These are phyloP conservation scores for Talaromyces sp. DNA, from an alignment of 2,329 filamentous ascomycete genomes.

Conservation along the genomic window DNA sequence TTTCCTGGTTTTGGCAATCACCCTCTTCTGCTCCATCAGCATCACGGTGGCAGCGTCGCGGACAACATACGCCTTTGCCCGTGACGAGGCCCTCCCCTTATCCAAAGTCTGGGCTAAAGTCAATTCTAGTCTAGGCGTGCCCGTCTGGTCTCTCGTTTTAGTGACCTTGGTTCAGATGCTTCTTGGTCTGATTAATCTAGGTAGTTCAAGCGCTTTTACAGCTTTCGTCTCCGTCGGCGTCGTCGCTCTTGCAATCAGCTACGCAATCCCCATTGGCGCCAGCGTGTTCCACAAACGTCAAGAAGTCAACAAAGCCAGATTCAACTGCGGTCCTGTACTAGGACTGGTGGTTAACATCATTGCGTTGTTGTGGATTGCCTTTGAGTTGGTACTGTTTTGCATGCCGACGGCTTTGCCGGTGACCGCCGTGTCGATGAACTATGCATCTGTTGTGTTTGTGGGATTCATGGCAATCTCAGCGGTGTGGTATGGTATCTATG, in stretches of 20 bases:
- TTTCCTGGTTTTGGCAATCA: slow-evolving; percentile 48
- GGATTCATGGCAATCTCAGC: slow-evolving; percentile 50
- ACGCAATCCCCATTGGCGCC: slow-evolving; percentile 53
- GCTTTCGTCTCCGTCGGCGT: slow-evolving; percentile 53
- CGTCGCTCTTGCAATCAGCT: slow-evolving; percentile 52
- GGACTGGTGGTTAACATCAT: slow-evolving; percentile 45
- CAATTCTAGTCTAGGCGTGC: slow-evolving; percentile 33
- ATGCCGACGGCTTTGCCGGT: slow-evolving; percentile 52
- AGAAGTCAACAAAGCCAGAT: slow-evolving; percentile 47
- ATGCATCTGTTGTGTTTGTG: slow-evolving; percentile 54
- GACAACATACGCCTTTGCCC: slow-evolving; percentile 44
- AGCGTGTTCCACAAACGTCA: slow-evolving; percentile 44
- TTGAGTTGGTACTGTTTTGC: slow-evolving; percentile 52
- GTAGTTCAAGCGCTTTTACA: slow-evolving; percentile 45
- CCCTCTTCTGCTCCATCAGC: slow-evolving; percentile 51
- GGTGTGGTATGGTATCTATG: slow-evolving; percentile 49
- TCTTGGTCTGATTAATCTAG: slow-evolving; percentile 47
- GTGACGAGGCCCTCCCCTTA: slow-evolving; percentile 42
- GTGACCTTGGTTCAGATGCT: slow-evolving; percentile 46
- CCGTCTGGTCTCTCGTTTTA: slow-evolving; percentile 40
- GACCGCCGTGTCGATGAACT: slow-evolving; percentile 51
- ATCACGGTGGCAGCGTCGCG: slow-evolving; percentile 49
- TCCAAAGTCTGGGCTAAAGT: slow-evolving; percentile 35
- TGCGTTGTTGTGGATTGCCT: slow-evolving; percentile 48
- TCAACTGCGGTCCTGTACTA: slow-evolving; percentile 43